Evolutionary conservation across 2,329 filamentous ascomycete genomes (phyloP), one percentile per base, ranked within the genome.

Genomic region (Paramyrothecium roridum): DNA sequence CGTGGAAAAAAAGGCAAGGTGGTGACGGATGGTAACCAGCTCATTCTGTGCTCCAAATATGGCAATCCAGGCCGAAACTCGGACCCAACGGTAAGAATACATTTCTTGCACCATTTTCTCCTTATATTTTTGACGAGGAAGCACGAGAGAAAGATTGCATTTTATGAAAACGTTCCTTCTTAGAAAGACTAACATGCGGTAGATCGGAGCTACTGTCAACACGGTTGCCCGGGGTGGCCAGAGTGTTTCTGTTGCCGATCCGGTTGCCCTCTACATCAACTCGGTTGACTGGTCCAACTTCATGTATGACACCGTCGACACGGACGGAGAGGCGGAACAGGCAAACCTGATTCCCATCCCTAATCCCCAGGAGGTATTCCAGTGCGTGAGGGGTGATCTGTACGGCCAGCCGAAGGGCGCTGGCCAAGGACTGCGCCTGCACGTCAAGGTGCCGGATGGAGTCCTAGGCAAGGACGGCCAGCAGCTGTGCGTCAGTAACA

Each of bases 1-100:
- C 55, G 55, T 23, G 52, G 45, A 11, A 23, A 17, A 2, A 6
- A 52, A 22, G 53, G 56, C 6, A 48, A 55, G 16, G 30, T 46
- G 4, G 37, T 57, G 20, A 55, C 52, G 12, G 53, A 57, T 26
- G 34, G 34, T 23, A 48, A n/a, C 34, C 48, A 22, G 13, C 56
- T 57, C 20, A 48, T 40, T 22, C 47, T 52, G 8, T 54, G 56
- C 22, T 57, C 56, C 8, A 21, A 21, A 16, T 57, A 57, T 26
- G 56, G 56, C 8, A 16, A 50, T 11, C 19, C 56, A 8, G 21
- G 19, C 7, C 49, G 53, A n/a, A 54, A 57, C 17, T 57, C 56
- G 16, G 56, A 57, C 20, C 56, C 56, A 11, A 48, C n/a, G 50
- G 56, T 55, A 37, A 50, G 34, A 7, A 13, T 20, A 22, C 33